Percentiles rank a stretch among this genome's conserved stretches.
Evolutionary conservation across 176 grass and related monocot species (phyloP).

Genomic region (Oryza nivara): DNA sequence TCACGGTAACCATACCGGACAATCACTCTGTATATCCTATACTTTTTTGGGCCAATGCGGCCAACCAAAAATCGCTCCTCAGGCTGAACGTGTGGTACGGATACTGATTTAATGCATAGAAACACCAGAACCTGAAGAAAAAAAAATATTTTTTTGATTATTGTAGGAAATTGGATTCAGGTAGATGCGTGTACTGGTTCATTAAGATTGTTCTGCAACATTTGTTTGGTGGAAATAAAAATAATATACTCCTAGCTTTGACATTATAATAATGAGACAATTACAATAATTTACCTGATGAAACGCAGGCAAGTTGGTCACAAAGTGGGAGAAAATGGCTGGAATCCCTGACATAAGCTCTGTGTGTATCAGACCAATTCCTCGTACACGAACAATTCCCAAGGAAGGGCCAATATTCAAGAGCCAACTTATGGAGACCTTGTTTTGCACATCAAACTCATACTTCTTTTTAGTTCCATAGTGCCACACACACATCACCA

Average conservation of each 20-base stretch:
- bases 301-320: slow-evolving; percentile 95
- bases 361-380: slow-evolving; percentile 89
- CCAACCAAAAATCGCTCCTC: slow-evolving; percentile 77
- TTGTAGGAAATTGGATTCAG: neutral
- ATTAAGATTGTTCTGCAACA: neutral
- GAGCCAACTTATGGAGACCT: slow-evolving; percentile 87
- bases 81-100: slow-evolving; percentile 59
- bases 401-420: slow-evolving; percentile 77
- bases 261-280: neutral
- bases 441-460: slow-evolving; percentile 87
- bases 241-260: neutral
- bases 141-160: neutral
- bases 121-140: slow-evolving; percentile 78
- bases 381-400: slow-evolving; percentile 84
- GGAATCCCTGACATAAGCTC: slow-evolving; percentile 87
- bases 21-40: slow-evolving; percentile 78
- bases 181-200: neutral
- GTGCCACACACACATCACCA: slow-evolving; percentile 88
- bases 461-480: slow-evolving; percentile 86
- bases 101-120: slow-evolving; percentile 76
- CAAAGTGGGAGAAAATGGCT: slow-evolving; percentile 92
- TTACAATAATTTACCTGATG: slow-evolving; percentile 68
- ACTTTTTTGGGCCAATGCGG: slow-evolving; percentile 73
- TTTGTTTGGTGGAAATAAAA: neutral
- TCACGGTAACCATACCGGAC: slow-evolving; percentile 88